Base-by-base conservation (phyloP, 1,284 basidiomycete genomes). In the Sanghuangporus baumii region DNA sequence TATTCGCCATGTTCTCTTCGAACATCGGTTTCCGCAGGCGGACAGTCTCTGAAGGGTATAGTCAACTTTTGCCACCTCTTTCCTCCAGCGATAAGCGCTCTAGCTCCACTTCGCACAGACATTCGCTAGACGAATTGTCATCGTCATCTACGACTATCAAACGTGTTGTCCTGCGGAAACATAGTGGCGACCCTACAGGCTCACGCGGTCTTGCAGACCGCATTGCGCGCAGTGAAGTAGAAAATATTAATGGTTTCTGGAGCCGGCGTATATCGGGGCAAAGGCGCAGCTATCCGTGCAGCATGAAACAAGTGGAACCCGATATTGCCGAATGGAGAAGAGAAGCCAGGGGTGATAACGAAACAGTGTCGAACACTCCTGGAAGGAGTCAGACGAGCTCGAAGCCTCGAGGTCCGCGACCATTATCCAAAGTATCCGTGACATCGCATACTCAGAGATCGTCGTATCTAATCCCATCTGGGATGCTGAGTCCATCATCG, bases 161-260 rank as follows among this genome's bases (percentile, higher is more conserved):
- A 34, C 55, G 61, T 12, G 40, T 58, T 20, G 56, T 62, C 12
- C 40, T 62, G 1, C 41, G 61, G 31, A 57, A 62, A 14, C 40
- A 61, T 37, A 55, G 41, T 26, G 43, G 46, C 16, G 55, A 56
- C 40, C 11, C 46, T 23, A 43, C 55, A 2, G 26, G 55, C 6
- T 31, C 61, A 18, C 55, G 61, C 14, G 47, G 55, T 14, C 61
- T 62, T 23, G 61, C 61, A 16, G 40, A 57, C 26, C 36, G 48
- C 14, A 34, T 62, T 14, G 61, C 55, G 16, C 37, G 55, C 18
- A 60, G 58, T 31, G 63, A 65, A 41, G 50, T 54, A 18, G 63
- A 60, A 18, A 55, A 57, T 40, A 61, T 65, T 40, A 55, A n/a
- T 37, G 63, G 63, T 11, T 65, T 65, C 26, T 65, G 63, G 63